Conservation (phyloP, 805 yeast species). For the Maudiozyma bulderi region DNA sequence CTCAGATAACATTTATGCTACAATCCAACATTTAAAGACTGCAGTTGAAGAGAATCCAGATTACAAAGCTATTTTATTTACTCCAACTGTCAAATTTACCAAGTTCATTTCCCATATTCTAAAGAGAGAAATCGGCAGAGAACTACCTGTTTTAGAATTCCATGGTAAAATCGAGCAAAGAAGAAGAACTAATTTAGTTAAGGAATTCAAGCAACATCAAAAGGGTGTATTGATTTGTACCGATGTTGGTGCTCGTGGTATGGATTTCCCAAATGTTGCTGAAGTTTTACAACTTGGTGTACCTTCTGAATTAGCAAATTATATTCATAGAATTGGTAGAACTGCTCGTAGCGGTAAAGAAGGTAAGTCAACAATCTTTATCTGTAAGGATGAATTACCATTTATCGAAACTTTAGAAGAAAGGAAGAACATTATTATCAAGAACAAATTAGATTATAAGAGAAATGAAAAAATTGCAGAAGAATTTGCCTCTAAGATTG, state of each 20-base stretch:
- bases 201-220: constrained; percentile 38
- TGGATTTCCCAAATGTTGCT: constrained; percentile 84
- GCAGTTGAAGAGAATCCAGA: constrained; percentile 30
- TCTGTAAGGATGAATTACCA: constrained; percentile 46
- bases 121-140: constrained; percentile 20
- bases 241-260: constrained; percentile 93
- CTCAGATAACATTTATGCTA: constrained; percentile 51
- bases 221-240: constrained; percentile 66
- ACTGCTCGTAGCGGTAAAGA: constrained; percentile 85
- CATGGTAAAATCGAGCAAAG: constrained; percentile 73
- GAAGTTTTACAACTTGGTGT: constrained; percentile 78
- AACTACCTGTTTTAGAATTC: constrained; percentile 32
- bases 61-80: constrained; percentile 74
- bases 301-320: constrained; percentile 66
- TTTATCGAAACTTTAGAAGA: constrained; percentile 41
- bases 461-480: constrained; percentile 27
- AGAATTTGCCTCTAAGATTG: constrained; percentile 18
- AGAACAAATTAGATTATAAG: constrained; percentile 34
- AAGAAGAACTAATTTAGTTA: constrained; percentile 52
- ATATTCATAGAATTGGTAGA: constrained; percentile 90
- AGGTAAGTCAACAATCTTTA: constrained; percentile 60
- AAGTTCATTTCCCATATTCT: constrained; percentile 44
- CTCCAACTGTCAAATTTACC: constrained; percentile 67
- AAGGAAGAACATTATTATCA: constrained; percentile 48
- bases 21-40: constrained; percentile 40